Conservation (phyloP, 2,329 filamentous ascomycete species). For the Hypoxylon sp. region DNA sequence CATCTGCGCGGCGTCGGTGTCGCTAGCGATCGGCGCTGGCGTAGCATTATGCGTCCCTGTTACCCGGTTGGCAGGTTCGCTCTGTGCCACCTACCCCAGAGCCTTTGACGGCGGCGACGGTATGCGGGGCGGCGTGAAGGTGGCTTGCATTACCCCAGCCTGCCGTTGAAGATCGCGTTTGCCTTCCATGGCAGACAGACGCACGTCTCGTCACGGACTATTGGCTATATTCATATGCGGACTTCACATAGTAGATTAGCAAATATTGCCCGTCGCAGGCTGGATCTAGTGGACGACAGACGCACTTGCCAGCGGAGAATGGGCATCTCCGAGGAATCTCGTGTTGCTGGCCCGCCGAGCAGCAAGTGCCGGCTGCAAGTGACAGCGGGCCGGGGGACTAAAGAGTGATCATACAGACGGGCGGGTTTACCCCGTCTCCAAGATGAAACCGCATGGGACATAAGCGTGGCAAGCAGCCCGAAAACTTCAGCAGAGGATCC, state of each 20-base stretch:
- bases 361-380: not conserved
- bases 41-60: not conserved
- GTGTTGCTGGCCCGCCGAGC: not conserved
- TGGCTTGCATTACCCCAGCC: not conserved
- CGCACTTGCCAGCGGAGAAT: not conserved
- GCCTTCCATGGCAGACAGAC: not conserved
- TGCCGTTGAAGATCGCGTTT: not conserved
- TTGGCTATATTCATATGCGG: no score
- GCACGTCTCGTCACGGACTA: not conserved
- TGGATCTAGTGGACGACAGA: not conserved
- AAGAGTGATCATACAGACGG: not conserved
- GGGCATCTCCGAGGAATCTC: not conserved
- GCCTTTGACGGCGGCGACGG: no score
- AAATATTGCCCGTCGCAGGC: not conserved
- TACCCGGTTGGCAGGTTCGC: not conserved
- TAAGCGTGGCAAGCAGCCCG: no score
- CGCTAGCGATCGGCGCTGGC: not conserved
- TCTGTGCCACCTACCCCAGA: not conserved
- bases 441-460: not conserved
- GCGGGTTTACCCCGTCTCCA: not conserved
- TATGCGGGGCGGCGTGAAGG: not conserved
- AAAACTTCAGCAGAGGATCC: no score
- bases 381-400: not conserved
- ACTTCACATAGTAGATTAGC: not conserved
- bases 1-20: not conserved